A percentile compares a stretch with the other conserved stretches of the same genome.
Evolutionary conservation across 805 yeast species (phyloP).

Genomic region (Candida broadrunensis): DNA sequence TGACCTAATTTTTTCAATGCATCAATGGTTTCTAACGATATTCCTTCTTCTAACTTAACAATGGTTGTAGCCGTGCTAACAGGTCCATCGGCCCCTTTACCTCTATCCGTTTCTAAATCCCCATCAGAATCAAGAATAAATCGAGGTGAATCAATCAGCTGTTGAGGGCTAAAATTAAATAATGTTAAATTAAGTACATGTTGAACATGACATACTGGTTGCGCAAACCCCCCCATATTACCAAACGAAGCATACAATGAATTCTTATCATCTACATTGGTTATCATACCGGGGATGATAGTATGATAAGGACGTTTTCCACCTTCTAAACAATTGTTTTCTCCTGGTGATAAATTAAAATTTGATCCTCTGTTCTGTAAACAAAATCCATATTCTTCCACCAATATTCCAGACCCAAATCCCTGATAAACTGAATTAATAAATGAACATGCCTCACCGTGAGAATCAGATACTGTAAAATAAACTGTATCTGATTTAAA

Average conservation of each 20-base stretch:
- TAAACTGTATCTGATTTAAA: slow-evolving; percentile 71
- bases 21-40: slow-evolving; percentile 43
- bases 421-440: slow-evolving; percentile 69
- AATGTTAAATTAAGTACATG: slow-evolving; percentile 63
- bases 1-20: slow-evolving; percentile 57
- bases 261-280: slow-evolving; percentile 46
- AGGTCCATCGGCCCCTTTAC: slow-evolving; percentile 65
- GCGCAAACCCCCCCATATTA: slow-evolving; percentile 85
- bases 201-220: slow-evolving; percentile 83
- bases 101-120: slow-evolving; percentile 41
- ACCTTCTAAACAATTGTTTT: slow-evolving; percentile 62
- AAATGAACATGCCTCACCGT: slow-evolving; percentile 80
- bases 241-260: slow-evolving; percentile 68
- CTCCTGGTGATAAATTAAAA: slow-evolving; percentile 57
- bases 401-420: slow-evolving; percentile 71
- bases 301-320: slow-evolving; percentile 79
- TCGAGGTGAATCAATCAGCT: slow-evolving; percentile 73
- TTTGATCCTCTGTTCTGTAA: slow-evolving; percentile 77
- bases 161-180: slow-evolving; percentile 68
- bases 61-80: slow-evolving; percentile 55
- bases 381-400: slow-evolving; percentile 62
- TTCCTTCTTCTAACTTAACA: slow-evolving; percentile 65
- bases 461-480: slow-evolving; percentile 58
- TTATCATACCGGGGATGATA: slow-evolving; percentile 78
- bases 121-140: slow-evolving; percentile 59